A percentile compares a stretch with the other conserved stretches of the same genome.
These are phyloP conservation scores for Kurtzmaniella cleridarum DNA, from an alignment of 805 yeast species.

Conservation along the genomic window DNA sequence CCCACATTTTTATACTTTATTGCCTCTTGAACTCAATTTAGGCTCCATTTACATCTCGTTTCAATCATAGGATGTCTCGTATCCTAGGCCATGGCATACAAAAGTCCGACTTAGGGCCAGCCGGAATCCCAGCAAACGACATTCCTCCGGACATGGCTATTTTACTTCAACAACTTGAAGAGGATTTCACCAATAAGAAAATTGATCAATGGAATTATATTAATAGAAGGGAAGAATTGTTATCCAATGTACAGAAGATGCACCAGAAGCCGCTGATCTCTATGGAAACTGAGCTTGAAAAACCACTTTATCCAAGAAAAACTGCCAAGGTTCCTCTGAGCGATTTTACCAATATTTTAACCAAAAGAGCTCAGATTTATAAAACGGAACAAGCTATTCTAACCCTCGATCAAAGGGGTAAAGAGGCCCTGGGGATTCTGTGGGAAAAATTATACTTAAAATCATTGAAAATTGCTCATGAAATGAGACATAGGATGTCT, in stretches of 20 bases:
- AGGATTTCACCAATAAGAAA: slow-evolving; percentile 35
- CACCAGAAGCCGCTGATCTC: slow-evolving; percentile 31
- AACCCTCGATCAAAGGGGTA: slow-evolving; percentile 72
- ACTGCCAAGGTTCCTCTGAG: slow-evolving; percentile 30
- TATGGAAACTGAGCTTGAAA: slow-evolving; percentile 35
- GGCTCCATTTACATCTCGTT: too few species aligned
- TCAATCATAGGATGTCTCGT: too few species aligned
- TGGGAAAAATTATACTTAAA: slow-evolving; percentile 86
- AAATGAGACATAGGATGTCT: slow-evolving; percentile 66
- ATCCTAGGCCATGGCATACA: too few species aligned
- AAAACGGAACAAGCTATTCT: slow-evolving; percentile 64
- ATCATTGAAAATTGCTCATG: slow-evolving; percentile 85
- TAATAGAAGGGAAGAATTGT: slow-evolving; percentile 40
- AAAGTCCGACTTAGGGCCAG: slow-evolving; percentile 5
- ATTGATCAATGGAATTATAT: slow-evolving; percentile 45
- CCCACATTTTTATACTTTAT: too few species aligned
- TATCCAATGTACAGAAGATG: slow-evolving; percentile 29
- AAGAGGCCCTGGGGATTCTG: slow-evolving; percentile 66
- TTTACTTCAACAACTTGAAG: slow-evolving; percentile 36
- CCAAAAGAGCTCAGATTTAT: slow-evolving; percentile 65
- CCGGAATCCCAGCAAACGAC: slow-evolving; percentile 16
- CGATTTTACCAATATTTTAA: slow-evolving; percentile 63
- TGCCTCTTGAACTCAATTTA: too few species aligned
- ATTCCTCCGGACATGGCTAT: slow-evolving; percentile 43
- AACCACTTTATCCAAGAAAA: slow-evolving; percentile 61